phyloP scores from a whole-genome alignment of 768 basidiomycete species.

The Termitomyces sp. region DNA sequence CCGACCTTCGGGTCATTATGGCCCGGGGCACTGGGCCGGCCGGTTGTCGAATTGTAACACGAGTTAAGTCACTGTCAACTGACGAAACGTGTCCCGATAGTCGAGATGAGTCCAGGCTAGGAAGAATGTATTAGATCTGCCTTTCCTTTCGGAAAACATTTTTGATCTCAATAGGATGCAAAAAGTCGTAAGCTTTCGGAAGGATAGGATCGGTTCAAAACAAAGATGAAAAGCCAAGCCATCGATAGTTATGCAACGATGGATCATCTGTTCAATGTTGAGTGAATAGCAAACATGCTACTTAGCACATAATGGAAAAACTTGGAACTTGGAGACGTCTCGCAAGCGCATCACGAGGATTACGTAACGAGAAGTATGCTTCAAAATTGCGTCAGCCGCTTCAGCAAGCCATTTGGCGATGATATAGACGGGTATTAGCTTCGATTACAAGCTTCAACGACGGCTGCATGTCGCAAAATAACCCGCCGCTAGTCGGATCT shows the following conservation, averaged over 20 bases:
- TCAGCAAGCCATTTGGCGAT: neutral
- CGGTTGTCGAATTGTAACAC: neutral
- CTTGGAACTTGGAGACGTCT: no score
- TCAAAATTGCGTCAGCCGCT: neutral
- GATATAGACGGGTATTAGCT: neutral
- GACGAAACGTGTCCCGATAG: neutral
- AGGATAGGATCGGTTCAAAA: neutral
- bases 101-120: neutral
- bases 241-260: neutral
- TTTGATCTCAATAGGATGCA: neutral
- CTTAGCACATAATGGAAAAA: no score
- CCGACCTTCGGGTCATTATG: neutral
- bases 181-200: neutral
- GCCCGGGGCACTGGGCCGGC: neutral
- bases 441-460: neutral
- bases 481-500: slow-evolving; percentile 30
- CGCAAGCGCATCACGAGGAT: neutral
- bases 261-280: neutral
- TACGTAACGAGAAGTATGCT: neutral
- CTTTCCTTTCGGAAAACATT: neutral
- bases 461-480: slow-evolving; percentile 16
- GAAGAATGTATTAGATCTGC: no score
- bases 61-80: neutral
- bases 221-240: neutral
- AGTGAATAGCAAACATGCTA: no score